Base-by-base conservation (phyloP, 176 grass and related monocot species). In the Aegilops longissima region DNA sequence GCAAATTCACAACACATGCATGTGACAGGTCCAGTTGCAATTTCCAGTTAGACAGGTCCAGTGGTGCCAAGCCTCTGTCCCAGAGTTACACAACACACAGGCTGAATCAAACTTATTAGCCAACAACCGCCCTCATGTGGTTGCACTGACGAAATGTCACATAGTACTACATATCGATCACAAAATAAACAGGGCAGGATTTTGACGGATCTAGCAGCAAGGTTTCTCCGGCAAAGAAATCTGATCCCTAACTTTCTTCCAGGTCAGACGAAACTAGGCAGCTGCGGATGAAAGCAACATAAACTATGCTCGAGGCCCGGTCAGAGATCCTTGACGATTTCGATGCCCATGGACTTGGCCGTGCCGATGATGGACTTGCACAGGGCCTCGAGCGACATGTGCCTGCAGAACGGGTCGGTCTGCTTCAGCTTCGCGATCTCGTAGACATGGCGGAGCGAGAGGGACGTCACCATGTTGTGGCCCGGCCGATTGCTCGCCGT, bases 331-430 rank as follows among this genome's bases (percentile, higher is more conserved):
- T 49, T 75, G 0, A 75, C 72, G 3, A 75, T 49, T 17, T 75
- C 72, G 13, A 49, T 49, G 23, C 72, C 40, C 72, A 75, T 75
- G 6, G 72, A 75, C n/a, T 75, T 75, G 3, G 72, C 42, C 5
- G 72, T 75, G 42, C 40, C 72, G 72, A 75, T 75, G 72, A 75
- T 75, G 42, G 72, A 75, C 24, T 75, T 75, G 72, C 40, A 49
- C 72, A 49, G 24, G 23, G 42, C 72, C 72, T 75, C 72, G 1
- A 75, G 72, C 3, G 72, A 75, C 40, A 75, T 75, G 42, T 75
- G 40, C 30, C 59, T 78, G 18, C 51, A 77, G 17, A 77, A 56
- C 9, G 49, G 29, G 49, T 75, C 72, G 0, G 40, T 1, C 40
- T 75, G 67, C 72, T 75, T 75, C 12, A 75, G 72, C 42, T 75